These are phyloP conservation scores for Aspergillus brunneoviolaceus DNA, from an alignment of 2,329 filamentous ascomycete genomes.

Conservation along the genomic window DNA sequence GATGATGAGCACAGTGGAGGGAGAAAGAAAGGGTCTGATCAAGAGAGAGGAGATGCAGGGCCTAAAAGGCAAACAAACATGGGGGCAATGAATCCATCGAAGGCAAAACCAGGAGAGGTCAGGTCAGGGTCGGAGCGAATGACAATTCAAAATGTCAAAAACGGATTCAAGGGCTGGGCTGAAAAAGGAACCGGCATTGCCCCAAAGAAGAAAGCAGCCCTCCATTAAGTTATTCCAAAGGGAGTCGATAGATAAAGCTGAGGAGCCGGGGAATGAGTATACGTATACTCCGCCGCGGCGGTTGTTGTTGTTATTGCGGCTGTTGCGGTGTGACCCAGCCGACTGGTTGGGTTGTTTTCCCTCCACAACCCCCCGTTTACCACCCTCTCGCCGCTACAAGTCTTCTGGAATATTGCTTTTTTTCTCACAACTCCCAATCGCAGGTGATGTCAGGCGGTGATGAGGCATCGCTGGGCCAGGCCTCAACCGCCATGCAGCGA, in stretches of 20 bases:
- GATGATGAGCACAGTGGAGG: background rate
- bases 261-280: background rate
- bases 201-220: background rate
- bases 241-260: too few relatives aligned
- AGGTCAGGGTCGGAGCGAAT: too few relatives aligned
- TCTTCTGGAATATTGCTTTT: conserved; percentile 1
- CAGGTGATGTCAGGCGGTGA: conserved; percentile 20
- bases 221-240: background rate
- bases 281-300: background rate
- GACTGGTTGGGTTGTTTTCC: background rate
- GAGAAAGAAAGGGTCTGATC: background rate
- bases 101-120: conserved; percentile 3
- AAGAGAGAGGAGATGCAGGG: background rate
- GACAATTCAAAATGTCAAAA: background rate
- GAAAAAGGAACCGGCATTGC: background rate
- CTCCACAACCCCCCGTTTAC: background rate
- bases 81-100: background rate
- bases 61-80: background rate
- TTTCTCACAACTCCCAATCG: background rate
- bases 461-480: conserved; percentile 13
- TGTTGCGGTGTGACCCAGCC: conserved; percentile 7
- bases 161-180: background rate
- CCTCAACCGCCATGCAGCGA: conserved; percentile 22
- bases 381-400: background rate
- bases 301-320: background rate